Evolutionary conservation across 352 stramenopile genomes (phyloP), one percentile per base, ranked within the genome.

Genomic region (Globisporangium middletonii): DNA sequence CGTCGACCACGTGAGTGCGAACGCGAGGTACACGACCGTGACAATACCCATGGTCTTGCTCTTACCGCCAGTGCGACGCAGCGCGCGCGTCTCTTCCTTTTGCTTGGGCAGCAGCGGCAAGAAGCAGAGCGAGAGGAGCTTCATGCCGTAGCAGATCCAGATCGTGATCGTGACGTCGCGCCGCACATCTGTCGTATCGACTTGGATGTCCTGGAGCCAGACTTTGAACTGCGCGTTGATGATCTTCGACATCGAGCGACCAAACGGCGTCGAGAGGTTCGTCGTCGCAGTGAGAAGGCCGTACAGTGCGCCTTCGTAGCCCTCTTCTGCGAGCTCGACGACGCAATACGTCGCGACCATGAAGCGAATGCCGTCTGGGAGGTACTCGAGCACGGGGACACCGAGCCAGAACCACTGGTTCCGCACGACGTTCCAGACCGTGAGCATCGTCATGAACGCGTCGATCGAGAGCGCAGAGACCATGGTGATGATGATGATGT

Each of bases 351-450:
- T 85, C 51, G 65, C 68, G 3, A 87, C 59, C 12, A 87, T 87
- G 50, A 83, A 87, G 43, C 65, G 66, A 1, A 83, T 63, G 43
- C 68, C 73, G 19, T 75, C 66, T 0, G 77, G 77, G 8, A 87
- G 50, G 57, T 87, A 68, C 26, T 70, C 72, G n/a, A 82, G 62
- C 13, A 87, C 59, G 0, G 74, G 74, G 15, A 85, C 72, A 27
- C 72, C 74, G 16, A 82, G 74, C 74, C 71, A 87, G 56, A 87
- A 80, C 72, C 74, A 87, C 48, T 83, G 77, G 53, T 69, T 85
- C 45, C 77, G 74, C 35, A 77, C 53, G 15, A 83, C 51, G 28
- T 75, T 57, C 74, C 77, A 87, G 2, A 72, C 71, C 5, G 75
- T 74, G 1, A 84, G 43, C 64, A 86, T 79, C 27, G 71, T 86